phyloP scores from a whole-genome alignment of 169 alveolate species.

The Toxoplasma gondii region DNA sequence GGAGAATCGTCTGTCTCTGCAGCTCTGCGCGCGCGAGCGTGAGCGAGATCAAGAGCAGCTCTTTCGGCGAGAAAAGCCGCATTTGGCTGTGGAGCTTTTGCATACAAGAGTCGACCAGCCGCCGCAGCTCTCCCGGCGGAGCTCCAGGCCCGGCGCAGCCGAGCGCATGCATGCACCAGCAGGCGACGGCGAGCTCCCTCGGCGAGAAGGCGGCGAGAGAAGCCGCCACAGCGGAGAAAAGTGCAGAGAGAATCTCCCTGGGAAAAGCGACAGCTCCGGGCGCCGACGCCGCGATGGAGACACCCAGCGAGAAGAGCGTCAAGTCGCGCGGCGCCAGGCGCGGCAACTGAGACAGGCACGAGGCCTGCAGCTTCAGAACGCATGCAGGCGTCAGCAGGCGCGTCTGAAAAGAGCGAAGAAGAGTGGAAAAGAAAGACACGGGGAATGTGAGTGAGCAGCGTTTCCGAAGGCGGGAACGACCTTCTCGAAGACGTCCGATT shows the following conservation, averaged over 20 bases:
- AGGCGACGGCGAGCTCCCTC: background rate
- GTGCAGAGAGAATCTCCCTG: background rate
- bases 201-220: background rate
- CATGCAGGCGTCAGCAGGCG: background rate
- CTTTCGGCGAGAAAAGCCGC: background rate
- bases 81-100: background rate
- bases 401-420: background rate
- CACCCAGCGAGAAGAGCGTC: background rate
- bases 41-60: background rate
- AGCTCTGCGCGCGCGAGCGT: background rate
- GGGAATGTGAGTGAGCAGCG: too few species aligned
- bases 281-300: background rate
- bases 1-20: background rate
- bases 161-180: conserved; percentile 6
- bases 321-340: background rate
- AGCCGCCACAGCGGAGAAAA: background rate
- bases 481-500: too few species aligned
- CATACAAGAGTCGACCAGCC: background rate
- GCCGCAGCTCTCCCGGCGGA: background rate
- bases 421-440: background rate
- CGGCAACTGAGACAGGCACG: background rate
- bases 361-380: background rate
- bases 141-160: background rate
- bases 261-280: background rate
- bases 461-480: too few species aligned